Evolutionary conservation across 345 rosid species (phyloP).

Genomic region (Raphanus raphanistrum): DNA sequence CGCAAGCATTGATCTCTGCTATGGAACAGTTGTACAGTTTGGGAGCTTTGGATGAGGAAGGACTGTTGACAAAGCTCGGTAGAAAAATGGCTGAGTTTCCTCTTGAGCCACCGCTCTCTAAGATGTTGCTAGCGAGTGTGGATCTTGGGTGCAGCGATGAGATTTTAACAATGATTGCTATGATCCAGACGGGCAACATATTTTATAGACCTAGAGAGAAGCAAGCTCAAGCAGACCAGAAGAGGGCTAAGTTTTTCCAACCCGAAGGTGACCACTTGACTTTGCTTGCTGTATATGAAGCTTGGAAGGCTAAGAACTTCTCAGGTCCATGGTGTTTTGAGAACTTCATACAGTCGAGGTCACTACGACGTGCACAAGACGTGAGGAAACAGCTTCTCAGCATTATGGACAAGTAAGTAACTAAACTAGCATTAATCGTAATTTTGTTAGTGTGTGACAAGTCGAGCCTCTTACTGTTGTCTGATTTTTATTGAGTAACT

Average conservation of each 20-base stretch:
- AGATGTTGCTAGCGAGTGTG: conserved; percentile 92
- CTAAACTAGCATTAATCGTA: not conserved
- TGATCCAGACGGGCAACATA: conserved; percentile 90
- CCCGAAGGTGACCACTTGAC: conserved; percentile 94
- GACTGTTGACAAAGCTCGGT: conserved; percentile 83
- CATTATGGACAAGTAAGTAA: conserved; percentile 84
- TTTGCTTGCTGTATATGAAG: conserved; percentile 87
- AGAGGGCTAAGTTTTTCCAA: conserved; percentile 88
- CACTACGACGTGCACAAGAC: conserved; percentile 80
- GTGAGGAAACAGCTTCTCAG: conserved; percentile 88
- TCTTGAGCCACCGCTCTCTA: conserved; percentile 83
- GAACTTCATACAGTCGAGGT: conserved; percentile 79
- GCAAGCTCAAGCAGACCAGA: conserved; percentile 95
- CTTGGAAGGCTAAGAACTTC: conserved; percentile 88
- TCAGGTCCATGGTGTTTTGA: conserved; percentile 93
- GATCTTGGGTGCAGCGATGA: conserved; percentile 97
- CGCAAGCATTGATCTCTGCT: conserved; percentile 83
- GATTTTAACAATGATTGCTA: conserved; percentile 81
- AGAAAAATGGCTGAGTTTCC: conserved; percentile 99
- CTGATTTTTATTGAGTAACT: conserved; percentile 34
- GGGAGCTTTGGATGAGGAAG: conserved; percentile 92
- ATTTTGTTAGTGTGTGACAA: not conserved
- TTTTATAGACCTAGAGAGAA: conserved; percentile 91
- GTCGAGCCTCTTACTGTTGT: not conserved
- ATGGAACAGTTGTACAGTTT: conserved; percentile 84